These are phyloP conservation scores for Aspergillus campestris DNA, from an alignment of 495 filamentous ascomycete species.

Conservation along the genomic window DNA sequence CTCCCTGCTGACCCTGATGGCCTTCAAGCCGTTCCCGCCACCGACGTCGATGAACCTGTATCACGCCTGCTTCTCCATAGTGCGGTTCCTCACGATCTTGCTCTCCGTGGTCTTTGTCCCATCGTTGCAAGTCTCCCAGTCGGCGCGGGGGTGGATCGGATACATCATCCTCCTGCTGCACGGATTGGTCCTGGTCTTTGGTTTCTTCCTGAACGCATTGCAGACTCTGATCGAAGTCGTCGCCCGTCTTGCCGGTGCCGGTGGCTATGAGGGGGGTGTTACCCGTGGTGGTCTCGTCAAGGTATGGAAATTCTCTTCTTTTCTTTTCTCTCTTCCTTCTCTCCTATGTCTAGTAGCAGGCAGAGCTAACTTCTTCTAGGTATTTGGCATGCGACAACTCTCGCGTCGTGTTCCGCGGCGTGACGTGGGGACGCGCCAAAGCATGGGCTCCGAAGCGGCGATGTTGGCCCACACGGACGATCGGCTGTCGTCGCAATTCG, in stretches of 20 bases:
- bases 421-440: slow-evolving; percentile 55
- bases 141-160: slow-evolving; percentile 85
- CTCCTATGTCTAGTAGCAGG: slow-evolving; percentile 1
- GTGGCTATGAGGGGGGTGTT: slow-evolving; percentile 63
- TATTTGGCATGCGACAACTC: slow-evolving; percentile 88
- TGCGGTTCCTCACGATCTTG: slow-evolving; percentile 71
- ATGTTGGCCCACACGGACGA: slow-evolving; percentile 63
- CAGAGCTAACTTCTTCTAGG: slow-evolving; percentile 24
- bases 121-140: slow-evolving; percentile 64
- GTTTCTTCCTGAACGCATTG: slow-evolving; percentile 86
- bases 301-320: slow-evolving; percentile 27
- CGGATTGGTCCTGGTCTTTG: slow-evolving; percentile 78
- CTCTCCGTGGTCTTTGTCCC: slow-evolving; percentile 85
- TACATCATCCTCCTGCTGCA: slow-evolving; percentile 87
- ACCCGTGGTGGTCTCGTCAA: slow-evolving; percentile 82
- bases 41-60: slow-evolving; percentile 98
- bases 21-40: slow-evolving; percentile 81
- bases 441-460: slow-evolving; percentile 69
- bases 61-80: slow-evolving; percentile 71
- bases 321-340: slow-evolving; percentile 3
- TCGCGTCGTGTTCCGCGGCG: slow-evolving; percentile 63
- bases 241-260: slow-evolving; percentile 71
- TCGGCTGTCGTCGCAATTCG: slow-evolving; percentile 57
- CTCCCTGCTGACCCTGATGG: slow-evolving; percentile 76
- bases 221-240: slow-evolving; percentile 84